phyloP scores from a whole-genome alignment of 257 asterid genomes.

The Primulina tabacum region DNA sequence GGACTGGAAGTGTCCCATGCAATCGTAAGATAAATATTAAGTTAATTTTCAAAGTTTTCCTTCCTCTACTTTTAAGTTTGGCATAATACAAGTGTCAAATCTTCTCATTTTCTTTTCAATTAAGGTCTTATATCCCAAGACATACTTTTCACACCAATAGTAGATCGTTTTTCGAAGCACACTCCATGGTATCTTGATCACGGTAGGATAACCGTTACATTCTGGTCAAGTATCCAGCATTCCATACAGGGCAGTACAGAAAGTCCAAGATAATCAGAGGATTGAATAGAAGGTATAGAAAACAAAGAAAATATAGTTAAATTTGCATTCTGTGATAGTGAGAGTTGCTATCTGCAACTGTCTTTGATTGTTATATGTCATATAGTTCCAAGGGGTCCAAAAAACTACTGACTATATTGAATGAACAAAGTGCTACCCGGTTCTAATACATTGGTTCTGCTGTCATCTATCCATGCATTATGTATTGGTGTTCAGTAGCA shows the following conservation, averaged over 20 bases:
- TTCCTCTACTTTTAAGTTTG: background rate
- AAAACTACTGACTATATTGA: conserved; percentile 42
- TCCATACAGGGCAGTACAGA: background rate
- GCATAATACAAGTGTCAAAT: too few relatives aligned
- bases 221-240: background rate
- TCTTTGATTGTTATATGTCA: conserved; percentile 45
- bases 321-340: conserved; percentile 31
- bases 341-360: conserved; percentile 29
- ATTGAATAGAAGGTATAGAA: background rate
- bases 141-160: background rate
- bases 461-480: conserved; percentile 64
- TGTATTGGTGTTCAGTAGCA: conserved; percentile 46
- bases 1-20: too few relatives aligned
- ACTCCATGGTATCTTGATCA: background rate
- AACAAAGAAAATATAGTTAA: background rate
- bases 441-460: conserved; percentile 65
- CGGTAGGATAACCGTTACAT: background rate
- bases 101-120: too few relatives aligned
- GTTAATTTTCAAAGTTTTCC: too few relatives aligned
- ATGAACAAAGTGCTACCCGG: conserved; percentile 48
- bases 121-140: too few relatives aligned
- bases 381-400: conserved; percentile 53
- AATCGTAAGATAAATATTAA: too few relatives aligned
- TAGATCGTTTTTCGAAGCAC: background rate
- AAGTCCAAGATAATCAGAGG: too few relatives aligned